phyloP scores from a whole-genome alignment of 1,284 basidiomycete species.

The Fomitopsis palustris region DNA sequence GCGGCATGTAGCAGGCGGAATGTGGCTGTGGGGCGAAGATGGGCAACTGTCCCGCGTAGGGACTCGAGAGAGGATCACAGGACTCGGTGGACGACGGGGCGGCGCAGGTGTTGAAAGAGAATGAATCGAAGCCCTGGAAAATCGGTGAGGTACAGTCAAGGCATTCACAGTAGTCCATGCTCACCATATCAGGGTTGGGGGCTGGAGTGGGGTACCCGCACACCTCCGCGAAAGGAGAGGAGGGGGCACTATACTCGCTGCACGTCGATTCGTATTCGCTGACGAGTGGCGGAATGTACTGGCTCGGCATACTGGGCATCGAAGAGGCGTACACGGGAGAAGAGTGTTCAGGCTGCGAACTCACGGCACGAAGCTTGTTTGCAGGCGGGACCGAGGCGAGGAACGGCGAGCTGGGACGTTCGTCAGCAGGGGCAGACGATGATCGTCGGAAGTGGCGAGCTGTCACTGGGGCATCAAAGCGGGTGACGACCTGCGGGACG shows the following conservation, averaged over 20 bases:
- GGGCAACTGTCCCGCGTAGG: slow-evolving; percentile 14
- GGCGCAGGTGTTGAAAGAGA: slow-evolving; percentile 41
- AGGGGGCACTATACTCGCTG: slow-evolving; percentile 23
- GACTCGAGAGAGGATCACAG: slow-evolving; percentile 28
- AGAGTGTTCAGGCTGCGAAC: slow-evolving; percentile 28
- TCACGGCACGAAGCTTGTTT: slow-evolving; percentile 28
- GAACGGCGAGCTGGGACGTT: slow-evolving; percentile 27
- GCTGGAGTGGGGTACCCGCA: slow-evolving; percentile 30
- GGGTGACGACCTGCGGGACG: slow-evolving; percentile 59
- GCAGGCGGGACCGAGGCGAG: slow-evolving; percentile 17
- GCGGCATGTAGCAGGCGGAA: slow-evolving; percentile 11
- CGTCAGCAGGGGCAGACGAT: slow-evolving; percentile 42
- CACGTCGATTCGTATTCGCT: slow-evolving; percentile 12
- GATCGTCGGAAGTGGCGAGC: slow-evolving; percentile 53
- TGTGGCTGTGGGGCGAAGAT: slow-evolving; percentile 11
- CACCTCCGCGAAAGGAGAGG: slow-evolving; percentile 16
- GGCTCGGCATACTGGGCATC: slow-evolving; percentile 14
- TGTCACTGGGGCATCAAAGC: slow-evolving; percentile 71
- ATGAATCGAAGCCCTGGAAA: slow-evolving; percentile 40
- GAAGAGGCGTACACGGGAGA: slow-evolving; percentile 1
- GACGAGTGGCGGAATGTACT: slow-evolving; percentile 17
- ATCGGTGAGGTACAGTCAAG: slow-evolving; percentile 17
- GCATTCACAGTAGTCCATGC: slow-evolving; percentile 18
- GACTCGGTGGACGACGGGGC: slow-evolving; percentile 20
- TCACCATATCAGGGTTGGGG: slow-evolving; percentile 46